Evolutionary conservation across 2,329 filamentous ascomycete species (phyloP).

Genomic region (Aspergillus hiratsukae): DNA sequence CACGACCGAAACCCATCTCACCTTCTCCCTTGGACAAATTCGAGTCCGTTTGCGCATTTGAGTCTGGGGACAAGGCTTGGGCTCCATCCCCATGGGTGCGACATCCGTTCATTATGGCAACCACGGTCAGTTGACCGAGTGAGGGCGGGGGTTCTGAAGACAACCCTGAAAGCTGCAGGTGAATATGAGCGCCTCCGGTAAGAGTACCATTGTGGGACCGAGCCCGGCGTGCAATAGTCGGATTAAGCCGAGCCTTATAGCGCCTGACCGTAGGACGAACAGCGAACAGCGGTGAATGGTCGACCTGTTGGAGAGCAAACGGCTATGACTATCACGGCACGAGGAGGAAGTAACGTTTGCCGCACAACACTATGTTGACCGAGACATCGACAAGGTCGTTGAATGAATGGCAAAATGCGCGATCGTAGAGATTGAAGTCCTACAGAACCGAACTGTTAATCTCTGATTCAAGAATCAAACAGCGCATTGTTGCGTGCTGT

Average conservation of each 20-base stretch:
- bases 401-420: not conserved
- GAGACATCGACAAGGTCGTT: not conserved
- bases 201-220: constrained; percentile 32
- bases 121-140: constrained; percentile 5
- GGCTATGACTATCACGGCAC: not conserved
- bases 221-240: constrained; percentile 5
- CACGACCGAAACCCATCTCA: not conserved
- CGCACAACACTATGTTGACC: not conserved
- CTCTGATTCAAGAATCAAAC: not conserved
- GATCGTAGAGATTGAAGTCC: not conserved
- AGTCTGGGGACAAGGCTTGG: not conserved
- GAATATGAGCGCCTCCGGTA: constrained; percentile 20
- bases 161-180: constrained; percentile 25
- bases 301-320: not conserved
- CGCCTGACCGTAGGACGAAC: not conserved
- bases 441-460: not conserved
- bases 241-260: not conserved
- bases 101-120: constrained; percentile 20
- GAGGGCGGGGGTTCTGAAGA: constrained; percentile 11
- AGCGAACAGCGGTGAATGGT: not conserved
- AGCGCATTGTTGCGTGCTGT: not conserved
- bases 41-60: not conserved
- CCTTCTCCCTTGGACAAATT: not conserved
- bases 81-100: constrained; percentile 1
- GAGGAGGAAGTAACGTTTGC: not conserved